These are phyloP conservation scores for Aphanomyces cochlioides DNA, from an alignment of 352 stramenopile genomes.

Conservation along the genomic window DNA sequence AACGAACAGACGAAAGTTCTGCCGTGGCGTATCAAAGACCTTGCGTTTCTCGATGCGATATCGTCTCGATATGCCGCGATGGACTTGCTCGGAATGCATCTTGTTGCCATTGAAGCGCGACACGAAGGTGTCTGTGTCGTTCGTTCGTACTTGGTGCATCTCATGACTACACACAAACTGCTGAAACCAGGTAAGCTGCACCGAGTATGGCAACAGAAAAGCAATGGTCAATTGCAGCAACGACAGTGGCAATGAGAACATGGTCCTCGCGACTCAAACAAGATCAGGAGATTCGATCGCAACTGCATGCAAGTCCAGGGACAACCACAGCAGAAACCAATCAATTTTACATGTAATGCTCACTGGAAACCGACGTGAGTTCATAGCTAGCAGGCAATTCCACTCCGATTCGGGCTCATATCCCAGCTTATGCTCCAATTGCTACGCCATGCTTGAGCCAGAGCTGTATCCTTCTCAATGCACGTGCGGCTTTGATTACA, in stretches of 20 bases:
- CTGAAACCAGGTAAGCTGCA: background rate
- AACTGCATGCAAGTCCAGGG: background rate
- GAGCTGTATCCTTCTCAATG: conserved; percentile 4
- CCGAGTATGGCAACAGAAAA: no score
- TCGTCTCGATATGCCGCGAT: background rate
- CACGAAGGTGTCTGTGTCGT: conserved; percentile 5
- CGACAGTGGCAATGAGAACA: no score
- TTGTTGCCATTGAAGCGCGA: background rate
- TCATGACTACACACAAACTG: background rate
- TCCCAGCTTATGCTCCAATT: background rate
- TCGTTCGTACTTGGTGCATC: conserved; percentile 13
- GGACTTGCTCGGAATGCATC: background rate
- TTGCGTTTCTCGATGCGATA: conserved; percentile 10
- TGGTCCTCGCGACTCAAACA: no score
- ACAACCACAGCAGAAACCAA: conserved; percentile 10
- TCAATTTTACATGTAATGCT: background rate
- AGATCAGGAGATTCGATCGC: background rate
- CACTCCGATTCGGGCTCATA: background rate
- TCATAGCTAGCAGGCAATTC: no score
- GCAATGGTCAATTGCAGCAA: no score
- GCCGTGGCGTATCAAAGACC: conserved; percentile 14
- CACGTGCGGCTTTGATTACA: conserved; percentile 3
- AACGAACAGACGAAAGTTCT: background rate
- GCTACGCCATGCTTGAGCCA: conserved; percentile 22
- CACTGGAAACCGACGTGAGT: no score